Evolutionary conservation across 495 filamentous ascomycete genomes (phyloP).

Genomic region (Pseudevernia furfuracea): DNA sequence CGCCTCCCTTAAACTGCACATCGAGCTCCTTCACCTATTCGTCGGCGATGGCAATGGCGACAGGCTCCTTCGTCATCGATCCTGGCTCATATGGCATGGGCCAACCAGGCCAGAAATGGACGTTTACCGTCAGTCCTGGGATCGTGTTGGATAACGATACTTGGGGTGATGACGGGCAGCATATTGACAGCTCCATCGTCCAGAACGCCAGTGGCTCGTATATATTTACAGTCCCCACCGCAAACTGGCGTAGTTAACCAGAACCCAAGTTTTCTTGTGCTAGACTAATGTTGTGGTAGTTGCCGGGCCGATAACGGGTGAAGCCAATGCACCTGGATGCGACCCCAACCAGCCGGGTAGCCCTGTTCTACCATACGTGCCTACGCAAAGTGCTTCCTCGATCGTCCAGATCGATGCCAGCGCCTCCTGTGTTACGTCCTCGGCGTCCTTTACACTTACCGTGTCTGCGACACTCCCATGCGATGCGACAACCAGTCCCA

Average conservation of each 20-base stretch:
- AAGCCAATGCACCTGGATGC: background rate
- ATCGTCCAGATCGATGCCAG: background rate
- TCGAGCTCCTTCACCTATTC: background rate
- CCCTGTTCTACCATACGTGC: no score
- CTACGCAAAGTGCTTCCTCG: no score
- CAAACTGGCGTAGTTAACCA: background rate
- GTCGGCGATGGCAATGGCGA: background rate
- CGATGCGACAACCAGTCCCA: no score
- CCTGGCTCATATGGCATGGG: background rate
- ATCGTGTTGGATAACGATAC: background rate
- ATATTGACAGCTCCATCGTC: background rate
- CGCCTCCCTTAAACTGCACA: background rate
- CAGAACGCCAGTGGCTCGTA: background rate
- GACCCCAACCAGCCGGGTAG: no score
- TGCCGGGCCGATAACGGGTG: background rate
- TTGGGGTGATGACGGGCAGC: background rate
- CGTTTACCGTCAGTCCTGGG: background rate
- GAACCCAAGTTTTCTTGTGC: background rate
- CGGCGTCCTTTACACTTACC: background rate
- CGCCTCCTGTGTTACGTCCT: background rate
- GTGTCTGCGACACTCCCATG: background rate
- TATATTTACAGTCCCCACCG: background rate
- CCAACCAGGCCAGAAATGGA: background rate
- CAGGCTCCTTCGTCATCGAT: background rate
- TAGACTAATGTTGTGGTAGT: background rate